These are phyloP conservation scores for Dalbergia oliveri DNA, from an alignment of 306 rosid genomes.

Conservation along the genomic window DNA sequence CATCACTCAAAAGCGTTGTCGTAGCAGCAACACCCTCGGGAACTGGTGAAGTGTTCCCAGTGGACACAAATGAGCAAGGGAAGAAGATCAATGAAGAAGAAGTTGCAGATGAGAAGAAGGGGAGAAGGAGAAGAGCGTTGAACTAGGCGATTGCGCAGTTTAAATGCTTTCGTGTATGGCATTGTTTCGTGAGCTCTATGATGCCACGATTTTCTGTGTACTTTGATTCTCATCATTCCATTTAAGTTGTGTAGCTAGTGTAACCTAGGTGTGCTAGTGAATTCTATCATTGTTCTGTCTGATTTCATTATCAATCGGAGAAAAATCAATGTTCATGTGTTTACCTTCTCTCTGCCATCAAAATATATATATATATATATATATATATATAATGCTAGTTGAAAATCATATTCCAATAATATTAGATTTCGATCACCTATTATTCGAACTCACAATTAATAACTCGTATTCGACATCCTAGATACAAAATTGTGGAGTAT, in stretches of 20 bases:
- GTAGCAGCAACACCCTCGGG: not conserved
- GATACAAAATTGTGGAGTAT: too few species aligned
- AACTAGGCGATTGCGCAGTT: not conserved
- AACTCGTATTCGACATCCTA: too few species aligned
- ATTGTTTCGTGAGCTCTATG: not conserved
- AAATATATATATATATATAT: too few species aligned
- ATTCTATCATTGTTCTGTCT: not conserved
- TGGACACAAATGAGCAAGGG: not conserved
- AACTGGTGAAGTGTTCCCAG: conserved; percentile 14
- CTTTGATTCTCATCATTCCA: not conserved
- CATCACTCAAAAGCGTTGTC: conserved; percentile 43
- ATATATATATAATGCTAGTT: too few species aligned
- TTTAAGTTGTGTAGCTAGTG: not conserved
- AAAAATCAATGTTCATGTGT: too few species aligned
- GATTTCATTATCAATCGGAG: too few species aligned
- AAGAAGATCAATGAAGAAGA: not conserved
- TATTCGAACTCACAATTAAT: too few species aligned
- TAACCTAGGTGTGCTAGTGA: not conserved
- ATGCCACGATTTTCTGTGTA: not conserved
- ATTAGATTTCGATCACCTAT: too few species aligned
- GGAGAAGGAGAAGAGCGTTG: not conserved
- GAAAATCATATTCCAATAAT: too few species aligned
- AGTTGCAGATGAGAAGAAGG: not conserved
- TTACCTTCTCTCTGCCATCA: too few species aligned
- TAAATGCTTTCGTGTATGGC: not conserved